Conservation (phyloP, 202 grass and related monocot species). For the Saccharum hybrid region DNA sequence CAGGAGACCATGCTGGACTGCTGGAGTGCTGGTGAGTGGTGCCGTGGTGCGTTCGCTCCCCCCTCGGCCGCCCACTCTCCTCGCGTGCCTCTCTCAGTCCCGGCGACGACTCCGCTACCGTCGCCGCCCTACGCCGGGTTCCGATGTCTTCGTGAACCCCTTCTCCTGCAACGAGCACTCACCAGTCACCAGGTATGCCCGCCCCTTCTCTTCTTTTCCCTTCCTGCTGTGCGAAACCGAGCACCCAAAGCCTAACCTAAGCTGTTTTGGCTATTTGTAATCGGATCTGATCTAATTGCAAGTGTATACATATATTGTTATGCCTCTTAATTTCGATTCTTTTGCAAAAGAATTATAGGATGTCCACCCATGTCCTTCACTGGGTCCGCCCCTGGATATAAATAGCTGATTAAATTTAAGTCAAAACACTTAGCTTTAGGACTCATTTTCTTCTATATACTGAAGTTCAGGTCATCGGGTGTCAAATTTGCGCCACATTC, state of each 20-base stretch:
- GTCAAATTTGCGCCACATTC: background rate
- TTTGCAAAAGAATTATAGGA: background rate
- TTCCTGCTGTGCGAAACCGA: background rate
- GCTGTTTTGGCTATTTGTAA: background rate
- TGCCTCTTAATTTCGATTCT: background rate
- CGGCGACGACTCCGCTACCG: background rate
- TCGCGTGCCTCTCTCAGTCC: background rate
- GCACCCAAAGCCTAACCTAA: background rate
- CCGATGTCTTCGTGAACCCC: background rate
- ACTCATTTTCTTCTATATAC: constrained; percentile 26
- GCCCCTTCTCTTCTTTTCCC: background rate
- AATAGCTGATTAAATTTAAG: constrained; percentile 33
- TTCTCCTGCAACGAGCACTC: background rate
- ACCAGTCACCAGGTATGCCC: background rate
- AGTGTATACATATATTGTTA: background rate
- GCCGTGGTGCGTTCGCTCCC: background rate
- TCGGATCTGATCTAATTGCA: background rate
- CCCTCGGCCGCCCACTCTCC: background rate
- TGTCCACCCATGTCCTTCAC: background rate
- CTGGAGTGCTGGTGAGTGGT: no score
- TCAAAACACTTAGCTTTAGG: background rate
- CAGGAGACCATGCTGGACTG: no score
- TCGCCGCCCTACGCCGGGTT: background rate
- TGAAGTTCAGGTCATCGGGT: background rate
- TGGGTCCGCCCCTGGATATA: background rate